These are phyloP conservation scores for Phialophora macrospora DNA, from an alignment of 2,329 filamentous ascomycete species.

Conservation along the genomic window DNA sequence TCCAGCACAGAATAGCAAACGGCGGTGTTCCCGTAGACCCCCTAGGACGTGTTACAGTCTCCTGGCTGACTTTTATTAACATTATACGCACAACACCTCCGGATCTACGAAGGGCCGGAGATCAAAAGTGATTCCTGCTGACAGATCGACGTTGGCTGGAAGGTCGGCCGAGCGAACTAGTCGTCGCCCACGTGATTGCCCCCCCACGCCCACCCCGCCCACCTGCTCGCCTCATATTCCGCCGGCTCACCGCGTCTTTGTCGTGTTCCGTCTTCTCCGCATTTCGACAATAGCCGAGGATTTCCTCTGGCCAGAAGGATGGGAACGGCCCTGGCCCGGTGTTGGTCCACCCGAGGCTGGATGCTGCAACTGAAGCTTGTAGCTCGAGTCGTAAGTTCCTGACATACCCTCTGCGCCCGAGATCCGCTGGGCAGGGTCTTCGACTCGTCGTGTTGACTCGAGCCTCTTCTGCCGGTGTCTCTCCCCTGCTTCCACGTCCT, in stretches of 20 bases:
- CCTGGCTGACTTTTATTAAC: too few species aligned
- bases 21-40: too few species aligned
- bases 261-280: conserved; percentile 7
- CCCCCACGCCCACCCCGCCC: background rate
- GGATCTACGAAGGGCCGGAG: background rate
- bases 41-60: too few species aligned
- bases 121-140: too few species aligned
- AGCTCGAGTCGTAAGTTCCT: conserved; percentile 1
- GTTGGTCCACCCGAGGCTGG: conserved; percentile 6
- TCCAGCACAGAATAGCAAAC: too few species aligned
- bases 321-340: background rate
- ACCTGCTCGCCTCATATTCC: background rate
- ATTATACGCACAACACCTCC: too few species aligned
- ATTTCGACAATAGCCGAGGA: conserved; percentile 19
- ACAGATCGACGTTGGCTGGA: background rate
- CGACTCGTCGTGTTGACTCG: background rate
- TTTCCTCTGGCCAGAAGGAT: conserved; percentile 1
- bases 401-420: background rate
- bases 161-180: background rate
- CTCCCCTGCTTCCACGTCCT: background rate
- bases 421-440: background rate
- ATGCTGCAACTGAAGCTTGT: background rate
- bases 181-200: background rate
- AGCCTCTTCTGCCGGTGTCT: background rate
- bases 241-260: background rate